Percentiles rank a stretch among this genome's conserved stretches.
phyloP scores from a whole-genome alignment of 2,329 filamentous ascomycete genomes.

The Tolypocladium pustulatum region DNA sequence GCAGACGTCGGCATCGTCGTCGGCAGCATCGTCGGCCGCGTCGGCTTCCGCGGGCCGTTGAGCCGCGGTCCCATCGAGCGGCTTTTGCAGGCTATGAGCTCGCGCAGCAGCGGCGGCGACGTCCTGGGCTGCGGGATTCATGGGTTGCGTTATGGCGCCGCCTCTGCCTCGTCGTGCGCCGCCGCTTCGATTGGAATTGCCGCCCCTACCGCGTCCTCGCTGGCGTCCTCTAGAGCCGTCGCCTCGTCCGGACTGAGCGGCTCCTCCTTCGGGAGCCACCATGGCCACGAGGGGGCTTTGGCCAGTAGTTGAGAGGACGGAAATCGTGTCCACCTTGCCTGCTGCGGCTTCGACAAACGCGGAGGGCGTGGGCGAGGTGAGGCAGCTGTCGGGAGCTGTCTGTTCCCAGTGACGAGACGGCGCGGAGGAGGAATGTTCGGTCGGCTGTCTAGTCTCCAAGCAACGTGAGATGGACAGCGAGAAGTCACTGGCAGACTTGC shows the following conservation, averaged over 20 bases:
- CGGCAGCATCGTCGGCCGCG: conserved; percentile 14
- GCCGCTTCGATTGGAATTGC: conserved; percentile 15
- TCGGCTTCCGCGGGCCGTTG: conserved; percentile 11
- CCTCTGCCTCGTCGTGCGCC: conserved; percentile 17
- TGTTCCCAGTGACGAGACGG: neutral
- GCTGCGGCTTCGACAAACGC: neutral
- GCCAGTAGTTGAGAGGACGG: neutral
- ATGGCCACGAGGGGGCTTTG: conserved; percentile 2
- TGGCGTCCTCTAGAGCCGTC: conserved; percentile 26
- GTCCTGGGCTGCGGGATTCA: conserved; percentile 19
- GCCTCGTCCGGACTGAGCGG: conserved; percentile 13
- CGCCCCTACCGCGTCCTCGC: conserved; percentile 30
- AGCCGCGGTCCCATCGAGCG: conserved; percentile 5
- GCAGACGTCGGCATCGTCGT: conserved; percentile 72
- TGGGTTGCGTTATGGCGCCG: conserved; percentile 10
- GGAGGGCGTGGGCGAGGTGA: neutral
- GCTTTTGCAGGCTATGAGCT: conserved; percentile 9
- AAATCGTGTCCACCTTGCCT: neutral
- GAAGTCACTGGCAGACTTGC: neutral
- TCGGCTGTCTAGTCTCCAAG: neutral
- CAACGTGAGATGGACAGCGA: neutral
- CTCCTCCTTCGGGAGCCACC: conserved; percentile 11
- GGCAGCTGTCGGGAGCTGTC: neutral
- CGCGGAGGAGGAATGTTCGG: neutral
- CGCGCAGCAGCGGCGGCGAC: conserved; percentile 22